phyloP scores from a whole-genome alignment of 2,329 filamentous ascomycete genomes.

The Paecilomyces variotii region DNA sequence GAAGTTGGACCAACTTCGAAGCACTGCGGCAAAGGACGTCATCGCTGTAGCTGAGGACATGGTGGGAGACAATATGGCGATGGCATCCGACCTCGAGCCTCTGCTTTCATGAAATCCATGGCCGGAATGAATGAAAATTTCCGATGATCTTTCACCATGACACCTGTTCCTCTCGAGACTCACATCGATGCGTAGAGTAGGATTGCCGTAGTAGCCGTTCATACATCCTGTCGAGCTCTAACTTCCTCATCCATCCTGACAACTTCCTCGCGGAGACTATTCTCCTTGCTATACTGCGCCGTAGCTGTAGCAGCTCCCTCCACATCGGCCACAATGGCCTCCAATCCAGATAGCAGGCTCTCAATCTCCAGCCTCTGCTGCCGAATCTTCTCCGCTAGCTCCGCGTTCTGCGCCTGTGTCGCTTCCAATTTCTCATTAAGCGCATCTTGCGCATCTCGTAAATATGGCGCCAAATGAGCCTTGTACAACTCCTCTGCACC shows the following conservation, averaged over 20 bases:
- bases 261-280: conserved; percentile 33
- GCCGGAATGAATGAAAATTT: neutral
- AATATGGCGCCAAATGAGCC: conserved; percentile 51
- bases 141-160: neutral
- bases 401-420: conserved; percentile 46
- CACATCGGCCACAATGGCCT: conserved; percentile 49
- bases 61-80: conserved; percentile 46
- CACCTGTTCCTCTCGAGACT: neutral
- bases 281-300: conserved; percentile 28
- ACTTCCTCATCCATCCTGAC: conserved; percentile 38
- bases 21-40: conserved; percentile 27
- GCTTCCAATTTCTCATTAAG: conserved; percentile 43
- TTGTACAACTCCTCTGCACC: conserved; percentile 49
- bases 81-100: conserved; percentile 23
- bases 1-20: conserved; percentile 31
- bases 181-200: neutral
- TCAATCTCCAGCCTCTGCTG: conserved; percentile 52
- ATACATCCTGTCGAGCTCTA: conserved; percentile 19
- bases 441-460: conserved; percentile 42
- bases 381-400: conserved; percentile 43
- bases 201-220: conserved; percentile 7
- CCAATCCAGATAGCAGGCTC: conserved; percentile 45
- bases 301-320: conserved; percentile 42
- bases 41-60: conserved; percentile 41
- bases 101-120: conserved; percentile 20